Base-by-base conservation (phyloP, 2,329 filamentous ascomycete species). In the Karstenula rhodostoma region DNA sequence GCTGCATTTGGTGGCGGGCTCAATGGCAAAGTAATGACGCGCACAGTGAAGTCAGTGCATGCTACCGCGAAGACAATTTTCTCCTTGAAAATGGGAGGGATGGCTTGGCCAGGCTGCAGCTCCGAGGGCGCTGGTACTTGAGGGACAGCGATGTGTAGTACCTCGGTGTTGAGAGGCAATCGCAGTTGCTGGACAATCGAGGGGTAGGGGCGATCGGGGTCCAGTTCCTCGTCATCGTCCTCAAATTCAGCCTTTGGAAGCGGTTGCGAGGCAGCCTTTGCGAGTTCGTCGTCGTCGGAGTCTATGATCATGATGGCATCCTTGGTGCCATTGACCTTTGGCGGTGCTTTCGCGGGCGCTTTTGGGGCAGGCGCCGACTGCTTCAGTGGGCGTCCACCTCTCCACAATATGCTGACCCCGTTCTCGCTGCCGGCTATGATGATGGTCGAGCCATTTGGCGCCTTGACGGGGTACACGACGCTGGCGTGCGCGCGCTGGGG, bases 371-470 rank as follows among this genome's bases (percentile, higher is more conserved):
- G 58, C 33, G 68, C 62, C 51, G 59, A 56, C 56, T 69, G 64
- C 63, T 82, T 82, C 57, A 86, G 80, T 0, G 78, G 76, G 32
- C 79, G 80, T 4, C 87, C 87, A 46, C 86, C 86, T 74, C 85
- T 81, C 87, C 87, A 90, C 32, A 87, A 66, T 51, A 89, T 76
- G 59, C 83, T 82, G 23, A 90, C 67, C 5, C 87, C 88, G 44
- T 79, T 80, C 44, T 85, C 83, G 64, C 88, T 84, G 49, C 84
- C 87, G 66, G 87, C 88, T 13, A 89, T 69, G 47, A 89, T 79
- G 60, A 90, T 79, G 2, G 84, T 86, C 3, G 87, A 89, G 71
- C 86, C 86, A 73, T 89, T 89, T 23, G 86, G 83, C 22, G 86
- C 80, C 62, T 81, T 80, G 40, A 85, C 73, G 6, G 87, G 87